Percentiles rank a stretch among this genome's conserved stretches.
Conservation (phyloP, 305 asterid species). For the Plantago rigida region DNA sequence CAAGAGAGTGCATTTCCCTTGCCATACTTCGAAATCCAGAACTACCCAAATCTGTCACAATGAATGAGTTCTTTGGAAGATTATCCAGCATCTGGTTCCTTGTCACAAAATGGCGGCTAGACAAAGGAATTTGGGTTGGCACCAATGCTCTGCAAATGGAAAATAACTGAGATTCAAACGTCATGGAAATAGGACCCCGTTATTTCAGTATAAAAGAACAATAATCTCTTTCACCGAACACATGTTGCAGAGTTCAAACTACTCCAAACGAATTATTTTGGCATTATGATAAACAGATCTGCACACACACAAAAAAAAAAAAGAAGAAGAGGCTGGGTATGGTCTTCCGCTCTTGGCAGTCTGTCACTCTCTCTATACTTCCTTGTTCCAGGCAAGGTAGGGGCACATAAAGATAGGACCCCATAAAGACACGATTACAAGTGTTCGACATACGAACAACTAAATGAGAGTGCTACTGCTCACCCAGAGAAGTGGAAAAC, state of each 20-base stretch:
- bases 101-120: slow-evolving; percentile 29
- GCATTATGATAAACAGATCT: not conserved
- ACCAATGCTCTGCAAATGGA: slow-evolving; percentile 49
- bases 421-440: too few relatives aligned
- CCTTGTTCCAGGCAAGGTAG: too few relatives aligned
- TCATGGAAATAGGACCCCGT: not conserved
- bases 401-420: too few relatives aligned
- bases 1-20: slow-evolving; percentile 28
- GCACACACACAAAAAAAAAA: too few relatives aligned
- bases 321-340: too few relatives aligned
- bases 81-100: slow-evolving; percentile 31
- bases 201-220: slow-evolving; percentile 4
- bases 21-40: slow-evolving; percentile 24
- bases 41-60: slow-evolving; percentile 20
- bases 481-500: too few relatives aligned
- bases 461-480: too few relatives aligned
- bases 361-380: too few relatives aligned
- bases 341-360: too few relatives aligned
- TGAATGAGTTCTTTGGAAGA: slow-evolving; percentile 32
- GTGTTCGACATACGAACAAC: too few relatives aligned
- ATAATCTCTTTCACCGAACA: slow-evolving; percentile 10
- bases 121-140: slow-evolving; percentile 31
- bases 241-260: slow-evolving; percentile 8
- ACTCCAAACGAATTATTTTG: slow-evolving; percentile 4
- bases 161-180: slow-evolving; percentile 22